phyloP scores from a whole-genome alignment of 495 filamentous ascomycete genomes.

The Talaromyces ruber region DNA sequence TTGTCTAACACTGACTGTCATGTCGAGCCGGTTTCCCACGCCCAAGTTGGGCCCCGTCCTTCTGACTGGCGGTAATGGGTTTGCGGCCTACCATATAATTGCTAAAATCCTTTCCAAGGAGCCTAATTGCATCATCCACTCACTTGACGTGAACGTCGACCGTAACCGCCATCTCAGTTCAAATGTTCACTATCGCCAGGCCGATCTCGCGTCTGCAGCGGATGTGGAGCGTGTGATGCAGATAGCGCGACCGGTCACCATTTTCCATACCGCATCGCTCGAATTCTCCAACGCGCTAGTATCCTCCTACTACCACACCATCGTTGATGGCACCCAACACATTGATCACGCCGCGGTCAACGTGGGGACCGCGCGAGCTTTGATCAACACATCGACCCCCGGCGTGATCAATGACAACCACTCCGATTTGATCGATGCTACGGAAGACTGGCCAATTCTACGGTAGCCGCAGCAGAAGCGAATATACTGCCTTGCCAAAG shows the following conservation, averaged over 20 bases:
- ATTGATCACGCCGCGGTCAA: slow-evolving; percentile 23
- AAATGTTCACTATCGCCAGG: slow-evolving; percentile 13
- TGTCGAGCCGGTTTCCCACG: too few species aligned
- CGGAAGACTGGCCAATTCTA: slow-evolving; percentile 19
- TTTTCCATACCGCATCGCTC: slow-evolving; percentile 21
- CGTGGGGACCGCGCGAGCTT: slow-evolving; percentile 20
- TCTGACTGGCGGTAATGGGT: slow-evolving; percentile 45
- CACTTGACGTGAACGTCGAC: slow-evolving; percentile 17
- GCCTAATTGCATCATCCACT: slow-evolving; percentile 15
- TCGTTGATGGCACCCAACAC: slow-evolving; percentile 35
- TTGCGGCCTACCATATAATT: slow-evolving; percentile 45
- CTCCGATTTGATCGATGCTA: slow-evolving; percentile 14
- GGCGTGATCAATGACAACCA: slow-evolving; percentile 23
- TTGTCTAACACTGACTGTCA: too few species aligned
- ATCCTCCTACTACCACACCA: slow-evolving; percentile 16
- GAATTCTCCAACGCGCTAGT: slow-evolving; percentile 4
- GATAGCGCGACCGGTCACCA: slow-evolving; percentile 10
- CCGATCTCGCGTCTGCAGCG: slow-evolving; percentile 11
- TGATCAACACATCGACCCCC: slow-evolving; percentile 32
- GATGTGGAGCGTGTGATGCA: slow-evolving; percentile 11
- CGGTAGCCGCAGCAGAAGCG: slow-evolving; percentile 13
- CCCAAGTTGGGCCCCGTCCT: slow-evolving; percentile 30
- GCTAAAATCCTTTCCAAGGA: slow-evolving; percentile 28
- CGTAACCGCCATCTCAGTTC: slow-evolving; percentile 13
- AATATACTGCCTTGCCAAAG: slow-evolving; percentile 22